Conservation (phyloP, 257 asterid genomes). For the Nicotiana attenuata region DNA sequence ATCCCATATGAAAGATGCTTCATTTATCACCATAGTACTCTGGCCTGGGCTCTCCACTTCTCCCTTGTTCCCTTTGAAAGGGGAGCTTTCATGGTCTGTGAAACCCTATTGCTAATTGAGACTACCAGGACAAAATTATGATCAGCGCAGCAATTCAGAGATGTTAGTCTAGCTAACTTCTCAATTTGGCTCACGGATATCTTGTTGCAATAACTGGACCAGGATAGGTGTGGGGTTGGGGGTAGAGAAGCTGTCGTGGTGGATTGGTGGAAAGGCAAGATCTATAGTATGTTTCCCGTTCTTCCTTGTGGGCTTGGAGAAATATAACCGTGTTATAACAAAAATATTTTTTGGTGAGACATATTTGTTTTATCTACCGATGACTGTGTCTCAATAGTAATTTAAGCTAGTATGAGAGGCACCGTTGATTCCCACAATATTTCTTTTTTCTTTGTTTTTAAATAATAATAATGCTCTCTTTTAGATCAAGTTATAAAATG, state of each 20-base stretch:
- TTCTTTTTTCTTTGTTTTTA: not conserved
- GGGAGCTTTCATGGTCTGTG: not conserved
- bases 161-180: not conserved
- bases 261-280: not conserved
- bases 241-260: not conserved
- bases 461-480: not conserved
- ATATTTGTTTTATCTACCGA: not conserved
- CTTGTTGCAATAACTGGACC: not conserved
- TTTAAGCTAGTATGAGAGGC: not conserved
- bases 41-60: not conserved
- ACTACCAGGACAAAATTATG: not conserved
- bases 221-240: not conserved
- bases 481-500: slow-evolving; percentile 1
- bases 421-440: not conserved
- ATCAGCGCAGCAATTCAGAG: not conserved
- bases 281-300: not conserved
- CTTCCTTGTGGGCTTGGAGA: not conserved
- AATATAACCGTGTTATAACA: not conserved
- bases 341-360: not conserved
- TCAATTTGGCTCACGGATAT: not conserved
- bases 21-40: not conserved
- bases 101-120: not conserved
- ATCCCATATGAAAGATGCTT: not conserved
- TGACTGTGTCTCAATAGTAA: not conserved
- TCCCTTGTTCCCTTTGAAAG: not conserved